Conservation (phyloP, 352 stramenopile genomes). For the Phytophthora chlamydospora region DNA sequence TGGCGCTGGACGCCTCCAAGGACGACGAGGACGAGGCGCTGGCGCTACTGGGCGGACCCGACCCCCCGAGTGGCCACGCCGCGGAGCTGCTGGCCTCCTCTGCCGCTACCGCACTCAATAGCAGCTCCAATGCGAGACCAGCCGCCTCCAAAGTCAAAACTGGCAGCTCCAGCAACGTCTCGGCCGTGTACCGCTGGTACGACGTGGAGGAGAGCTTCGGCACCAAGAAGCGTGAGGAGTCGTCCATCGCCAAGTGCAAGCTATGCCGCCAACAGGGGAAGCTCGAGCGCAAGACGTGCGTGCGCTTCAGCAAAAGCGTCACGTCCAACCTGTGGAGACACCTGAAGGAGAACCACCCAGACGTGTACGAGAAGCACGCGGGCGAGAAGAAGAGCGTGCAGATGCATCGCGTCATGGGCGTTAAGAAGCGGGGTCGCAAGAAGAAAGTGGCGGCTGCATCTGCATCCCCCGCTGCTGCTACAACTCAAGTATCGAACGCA, state of each 20-base stretch:
- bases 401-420: conserved; percentile 64
- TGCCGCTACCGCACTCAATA: not conserved
- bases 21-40: conserved; percentile 10
- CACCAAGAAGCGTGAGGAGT: conserved; percentile 75
- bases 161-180: conserved; percentile 35
- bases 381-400: conserved; percentile 80
- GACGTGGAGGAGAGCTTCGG: conserved; percentile 68
- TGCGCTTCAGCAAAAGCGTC: conserved; percentile 86
- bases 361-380: conserved; percentile 73
- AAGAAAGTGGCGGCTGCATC: conserved; percentile 38
- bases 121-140: not conserved
- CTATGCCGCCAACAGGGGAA: conserved; percentile 67
- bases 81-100: too few species aligned
- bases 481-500: conserved; percentile 19
- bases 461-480: not conserved
- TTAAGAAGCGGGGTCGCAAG: conserved; percentile 67
- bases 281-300: conserved; percentile 65
- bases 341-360: conserved; percentile 81
- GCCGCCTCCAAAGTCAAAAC: not conserved
- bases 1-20: conserved; percentile 9
- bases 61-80: not conserved
- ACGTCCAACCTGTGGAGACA: conserved; percentile 86
- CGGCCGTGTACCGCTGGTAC: conserved; percentile 82
- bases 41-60: not conserved
- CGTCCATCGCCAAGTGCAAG: conserved; percentile 70